Conservation (phyloP, 768 basidiomycete species). For the Lactarius tabidus region DNA sequence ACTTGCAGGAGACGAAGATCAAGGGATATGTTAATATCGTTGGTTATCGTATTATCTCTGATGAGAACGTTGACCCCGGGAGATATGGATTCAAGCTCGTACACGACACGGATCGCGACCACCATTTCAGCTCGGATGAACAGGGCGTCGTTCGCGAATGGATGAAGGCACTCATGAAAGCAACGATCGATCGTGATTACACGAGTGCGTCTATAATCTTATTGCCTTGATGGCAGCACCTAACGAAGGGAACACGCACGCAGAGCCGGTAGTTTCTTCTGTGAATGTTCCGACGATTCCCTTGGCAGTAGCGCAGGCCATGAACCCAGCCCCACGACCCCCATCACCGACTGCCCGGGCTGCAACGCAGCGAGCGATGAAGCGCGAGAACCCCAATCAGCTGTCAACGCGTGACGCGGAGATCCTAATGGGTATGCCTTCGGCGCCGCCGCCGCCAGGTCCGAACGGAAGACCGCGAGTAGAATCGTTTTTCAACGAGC, state of each 20-base stretch:
- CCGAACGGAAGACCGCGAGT: conserved; percentile 34
- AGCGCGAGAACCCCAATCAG: conserved; percentile 81
- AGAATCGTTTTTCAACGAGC: conserved; percentile 50
- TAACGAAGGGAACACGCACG: not conserved
- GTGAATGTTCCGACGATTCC: conserved; percentile 97
- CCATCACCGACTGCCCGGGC: conserved; percentile 87
- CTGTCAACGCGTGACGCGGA: conserved; percentile 77
- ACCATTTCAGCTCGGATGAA: conserved; percentile 91
- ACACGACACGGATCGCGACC: conserved; percentile 81
- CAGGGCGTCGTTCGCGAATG: conserved; percentile 84
- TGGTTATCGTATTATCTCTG: conserved; percentile 90
- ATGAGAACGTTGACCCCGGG: conserved; percentile 89
- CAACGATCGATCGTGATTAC: conserved; percentile 93
- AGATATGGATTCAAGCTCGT: conserved; percentile 94
- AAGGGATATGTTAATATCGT: conserved; percentile 93
- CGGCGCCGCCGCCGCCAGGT: conserved; percentile 33
- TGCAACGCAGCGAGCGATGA: conserved; percentile 81
- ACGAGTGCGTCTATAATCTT: conserved; percentile 52
- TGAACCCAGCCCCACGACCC: conserved; percentile 94
- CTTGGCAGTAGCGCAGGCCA: conserved; percentile 88
- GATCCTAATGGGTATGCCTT: conserved; percentile 61
- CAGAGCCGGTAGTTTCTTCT: conserved; percentile 92
- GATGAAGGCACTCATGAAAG: conserved; percentile 99
- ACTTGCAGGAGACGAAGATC: conserved; percentile 79
- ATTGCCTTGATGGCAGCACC: not conserved